A percentile compares a stretch with the other conserved stretches of the same genome.
Conservation (phyloP, 331 rosid genomes). For the Saraca asoca region DNA sequence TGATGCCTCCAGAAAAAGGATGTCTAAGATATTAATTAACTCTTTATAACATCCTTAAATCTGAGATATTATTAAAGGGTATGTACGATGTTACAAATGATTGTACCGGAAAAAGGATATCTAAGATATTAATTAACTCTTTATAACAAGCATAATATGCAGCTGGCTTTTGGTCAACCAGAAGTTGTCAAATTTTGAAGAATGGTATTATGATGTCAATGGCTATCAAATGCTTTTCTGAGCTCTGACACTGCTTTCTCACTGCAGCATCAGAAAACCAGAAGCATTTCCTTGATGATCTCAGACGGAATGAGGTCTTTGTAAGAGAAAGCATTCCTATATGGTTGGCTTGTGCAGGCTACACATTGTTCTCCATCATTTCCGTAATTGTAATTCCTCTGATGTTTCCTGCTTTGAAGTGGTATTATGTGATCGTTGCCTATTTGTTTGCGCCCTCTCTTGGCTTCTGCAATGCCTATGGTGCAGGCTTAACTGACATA, state of each 20-base stretch:
- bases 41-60: no score
- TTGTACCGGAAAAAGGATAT: no score
- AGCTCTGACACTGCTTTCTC: conserved; percentile 31
- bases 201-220: background rate
- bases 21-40: no score
- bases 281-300: conserved; percentile 55
- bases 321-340: conserved; percentile 77
- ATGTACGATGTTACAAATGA: no score
- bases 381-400: conserved; percentile 70
- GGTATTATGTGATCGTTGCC: conserved; percentile 82
- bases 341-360: conserved; percentile 78
- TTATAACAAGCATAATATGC: background rate
- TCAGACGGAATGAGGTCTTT: conserved; percentile 72
- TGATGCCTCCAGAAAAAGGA: no score
- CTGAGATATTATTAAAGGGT: no score
- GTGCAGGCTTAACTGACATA: conserved; percentile 95
- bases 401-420: conserved; percentile 87
- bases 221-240: conserved; percentile 12
- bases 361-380: conserved; percentile 61
- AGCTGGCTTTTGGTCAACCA: background rate
- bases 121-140: no score
- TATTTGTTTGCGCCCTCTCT: conserved; percentile 81
- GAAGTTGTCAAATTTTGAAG: background rate
- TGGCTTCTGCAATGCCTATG: conserved; percentile 97
- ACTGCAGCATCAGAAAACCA: conserved; percentile 52